A percentile compares a stretch with the other conserved stretches of the same genome.
These are phyloP conservation scores for Galerina marginata DNA, from an alignment of 768 basidiomycete species.

Conservation along the genomic window DNA sequence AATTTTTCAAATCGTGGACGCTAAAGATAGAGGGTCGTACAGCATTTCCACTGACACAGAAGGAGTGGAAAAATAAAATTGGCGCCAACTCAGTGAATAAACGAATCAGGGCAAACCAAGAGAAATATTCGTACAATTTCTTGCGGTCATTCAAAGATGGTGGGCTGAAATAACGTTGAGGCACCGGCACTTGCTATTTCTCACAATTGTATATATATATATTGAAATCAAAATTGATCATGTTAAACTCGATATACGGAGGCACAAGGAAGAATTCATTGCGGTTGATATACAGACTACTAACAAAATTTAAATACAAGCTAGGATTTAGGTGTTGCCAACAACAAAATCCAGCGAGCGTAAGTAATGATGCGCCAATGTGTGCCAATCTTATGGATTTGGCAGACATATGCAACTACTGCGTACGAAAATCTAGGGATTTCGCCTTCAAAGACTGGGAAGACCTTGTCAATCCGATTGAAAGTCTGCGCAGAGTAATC, in stretches of 20 bases:
- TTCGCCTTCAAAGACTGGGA: neutral
- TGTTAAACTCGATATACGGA: too few species aligned
- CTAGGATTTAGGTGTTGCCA: neutral
- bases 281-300: too few species aligned
- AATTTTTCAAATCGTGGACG: neutral
- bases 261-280: too few species aligned
- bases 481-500: neutral
- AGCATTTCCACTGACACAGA: neutral
- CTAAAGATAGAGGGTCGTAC: neutral
- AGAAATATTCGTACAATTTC: neutral
- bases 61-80: neutral
- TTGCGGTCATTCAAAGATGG: too few species aligned
- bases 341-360: conserved; percentile 6
- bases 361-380: neutral
- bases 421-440: neutral
- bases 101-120: neutral
- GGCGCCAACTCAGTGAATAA: neutral
- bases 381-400: conserved; percentile 14
- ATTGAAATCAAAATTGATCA: too few species aligned
- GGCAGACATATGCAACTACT: conserved; percentile 6
- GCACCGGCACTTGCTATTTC: too few species aligned
- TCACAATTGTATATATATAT: too few species aligned
- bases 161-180: too few species aligned
- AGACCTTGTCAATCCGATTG: neutral
- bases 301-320: too few species aligned